Evolutionary conservation across 352 stramenopile species (phyloP), one percentile per base, ranked within the genome.

Genomic region (Globisporangium barbulae): DNA sequence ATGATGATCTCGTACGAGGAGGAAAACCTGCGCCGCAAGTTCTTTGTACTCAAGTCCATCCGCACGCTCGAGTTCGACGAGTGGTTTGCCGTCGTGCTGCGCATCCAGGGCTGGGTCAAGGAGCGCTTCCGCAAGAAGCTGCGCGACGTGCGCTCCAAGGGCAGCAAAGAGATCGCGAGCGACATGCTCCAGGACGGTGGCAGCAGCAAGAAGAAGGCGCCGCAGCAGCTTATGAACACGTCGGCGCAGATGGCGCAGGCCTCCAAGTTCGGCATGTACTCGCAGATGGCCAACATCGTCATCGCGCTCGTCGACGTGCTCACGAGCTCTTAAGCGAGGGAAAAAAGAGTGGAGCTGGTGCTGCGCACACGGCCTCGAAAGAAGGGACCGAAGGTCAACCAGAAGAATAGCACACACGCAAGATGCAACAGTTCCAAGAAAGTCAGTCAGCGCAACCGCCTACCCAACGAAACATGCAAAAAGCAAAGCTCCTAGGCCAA

Each of bases 1-100:
- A 93, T 93, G 84, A 91, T 93, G 82, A 93, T 93, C 65, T 89
- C 77, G 54, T 75, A 93, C 69, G 84, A 93, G 45, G 84, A 93
- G 70, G 84, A 93, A 63, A 81, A 76, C 70, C 54, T 93, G 42
- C 84, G 84, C 25, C 82, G 84, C 42, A 75, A 74, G 39, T 93
- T 93, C 60, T 93, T 93, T 65, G 78, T 93, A 60, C 84, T 91
- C 69, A 91, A 90, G 68, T 89, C 77, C 10, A 88, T 93, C 58
- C 80, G 84, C 12, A 89, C 78, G 35, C 75, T 91, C 49, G 84
- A 93, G 69, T 93, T 93, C 41, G 80, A 91, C 58, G 79, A 90
- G 54, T 91, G 84, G 84, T 91, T 93, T 61, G 66, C 74, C 33
- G 81, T 90, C 33, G 83, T 91, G 53, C 63, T 91, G 31, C 75